Percentiles rank a stretch among this genome's conserved stretches.
Conservation (phyloP, 192 early-diverging fungal species). For the Podila minutissima region DNA sequence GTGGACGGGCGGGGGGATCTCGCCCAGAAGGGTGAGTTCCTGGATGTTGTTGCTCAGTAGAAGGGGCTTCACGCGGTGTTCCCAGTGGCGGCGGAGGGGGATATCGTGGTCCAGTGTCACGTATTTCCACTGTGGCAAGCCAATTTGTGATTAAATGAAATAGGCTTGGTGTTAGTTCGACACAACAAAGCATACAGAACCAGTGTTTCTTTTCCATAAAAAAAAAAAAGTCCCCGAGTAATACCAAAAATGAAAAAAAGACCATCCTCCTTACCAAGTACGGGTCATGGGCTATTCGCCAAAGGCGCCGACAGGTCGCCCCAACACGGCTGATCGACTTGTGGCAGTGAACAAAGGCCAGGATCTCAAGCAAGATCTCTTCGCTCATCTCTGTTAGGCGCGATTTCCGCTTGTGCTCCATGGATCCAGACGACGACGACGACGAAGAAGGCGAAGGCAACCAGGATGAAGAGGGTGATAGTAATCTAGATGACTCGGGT, state of each 20-base stretch:
- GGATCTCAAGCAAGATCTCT: slow-evolving; percentile 26
- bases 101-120: slow-evolving; percentile 19
- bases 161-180: background rate
- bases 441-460: too few species aligned
- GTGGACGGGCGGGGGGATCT: slow-evolving; percentile 21
- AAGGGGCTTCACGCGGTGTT: slow-evolving; percentile 8
- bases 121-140: slow-evolving; percentile 20
- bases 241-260: too few species aligned
- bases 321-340: slow-evolving; percentile 27
- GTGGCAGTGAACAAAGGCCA: slow-evolving; percentile 32
- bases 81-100: slow-evolving; percentile 25
- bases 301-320: slow-evolving; percentile 22
- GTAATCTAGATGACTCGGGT: too few species aligned
- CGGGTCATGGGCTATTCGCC: slow-evolving; percentile 32
- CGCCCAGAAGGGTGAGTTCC: slow-evolving; percentile 21
- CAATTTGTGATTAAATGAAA: background rate
- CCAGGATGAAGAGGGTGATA: too few species aligned
- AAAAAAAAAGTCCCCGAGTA: too few species aligned
- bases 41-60: slow-evolving; percentile 14
- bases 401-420: background rate
- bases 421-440: background rate
- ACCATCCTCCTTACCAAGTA: slow-evolving; percentile 2
- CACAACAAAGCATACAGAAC: background rate
- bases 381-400: slow-evolving; percentile 22
- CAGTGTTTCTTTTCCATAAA: too few species aligned